Evolutionary conservation across 2,329 filamentous ascomycete genomes (phyloP).

Genomic region (Verticillium klebahnii): DNA sequence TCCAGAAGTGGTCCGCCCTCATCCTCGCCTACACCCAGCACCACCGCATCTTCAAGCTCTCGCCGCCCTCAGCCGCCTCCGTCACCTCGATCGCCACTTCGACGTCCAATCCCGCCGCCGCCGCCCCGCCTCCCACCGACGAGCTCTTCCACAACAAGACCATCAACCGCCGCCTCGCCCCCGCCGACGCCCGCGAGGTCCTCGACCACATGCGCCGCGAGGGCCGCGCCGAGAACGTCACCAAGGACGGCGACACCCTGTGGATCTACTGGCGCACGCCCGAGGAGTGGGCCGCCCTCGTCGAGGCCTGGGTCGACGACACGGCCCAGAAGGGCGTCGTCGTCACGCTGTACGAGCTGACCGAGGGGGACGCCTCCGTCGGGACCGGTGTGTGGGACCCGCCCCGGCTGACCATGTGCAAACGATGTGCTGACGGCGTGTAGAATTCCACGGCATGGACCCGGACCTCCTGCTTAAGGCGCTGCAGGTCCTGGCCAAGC

Average conservation of each 20-base stretch:
- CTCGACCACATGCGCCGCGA: constrained; percentile 56
- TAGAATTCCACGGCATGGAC: constrained; percentile 88
- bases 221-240: constrained; percentile 63
- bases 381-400: constrained; percentile 52
- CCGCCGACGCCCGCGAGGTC: constrained; percentile 51
- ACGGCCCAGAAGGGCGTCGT: constrained; percentile 87
- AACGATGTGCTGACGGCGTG: constrained; percentile 7
- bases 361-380: constrained; percentile 75
- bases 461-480: constrained; percentile 73
- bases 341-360: constrained; percentile 87
- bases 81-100: constrained; percentile 19
- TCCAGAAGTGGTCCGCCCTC: constrained; percentile 80
- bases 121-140: constrained; percentile 12
- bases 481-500: constrained; percentile 77
- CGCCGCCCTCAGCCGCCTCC: constrained; percentile 55
- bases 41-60: constrained; percentile 71
- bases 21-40: constrained; percentile 80
- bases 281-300: constrained; percentile 81
- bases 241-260: constrained; percentile 42
- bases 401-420: constrained; percentile 9
- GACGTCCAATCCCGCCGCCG: constrained; percentile 31
- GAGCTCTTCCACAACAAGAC: constrained; percentile 54
- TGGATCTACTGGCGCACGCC: constrained; percentile 83
- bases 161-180: constrained; percentile 46
- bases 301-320: constrained; percentile 79